These are phyloP conservation scores for Rhodotorula sp. DNA, from an alignment of 1,284 basidiomycete species.

Conservation along the genomic window DNA sequence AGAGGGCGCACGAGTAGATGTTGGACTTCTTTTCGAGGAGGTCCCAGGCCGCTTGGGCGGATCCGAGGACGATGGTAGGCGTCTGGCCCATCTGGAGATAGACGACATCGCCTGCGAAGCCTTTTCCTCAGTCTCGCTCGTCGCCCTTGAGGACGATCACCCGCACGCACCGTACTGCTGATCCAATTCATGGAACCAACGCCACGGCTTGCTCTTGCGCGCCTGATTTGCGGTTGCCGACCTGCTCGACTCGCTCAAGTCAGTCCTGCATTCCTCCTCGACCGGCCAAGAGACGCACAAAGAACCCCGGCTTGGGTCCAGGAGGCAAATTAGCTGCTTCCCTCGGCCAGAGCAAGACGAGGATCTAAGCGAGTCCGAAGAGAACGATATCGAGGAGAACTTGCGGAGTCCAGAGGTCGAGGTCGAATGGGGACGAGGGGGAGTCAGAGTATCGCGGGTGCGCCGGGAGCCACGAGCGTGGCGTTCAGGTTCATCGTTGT, in stretches of 20 bases:
- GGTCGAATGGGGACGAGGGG: not conserved
- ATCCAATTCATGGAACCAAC: constrained; percentile 57
- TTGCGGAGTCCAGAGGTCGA: not conserved
- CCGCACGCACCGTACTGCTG: constrained; percentile 49
- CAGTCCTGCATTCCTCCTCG: not conserved
- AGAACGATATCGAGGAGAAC: not conserved
- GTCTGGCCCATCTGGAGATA: constrained; percentile 58
- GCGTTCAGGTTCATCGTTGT: not conserved
- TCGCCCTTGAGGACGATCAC: too few species aligned
- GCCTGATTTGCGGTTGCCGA: constrained; percentile 56
- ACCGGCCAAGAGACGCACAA: constrained; percentile 40
- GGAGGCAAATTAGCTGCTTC: constrained; percentile 46
- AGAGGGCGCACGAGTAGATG: constrained; percentile 53
- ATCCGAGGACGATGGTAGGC: constrained; percentile 56
- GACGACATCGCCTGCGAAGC: constrained; percentile 50
- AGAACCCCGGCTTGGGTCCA: constrained; percentile 53
- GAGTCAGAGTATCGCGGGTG: not conserved
- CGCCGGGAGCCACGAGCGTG: too few species aligned
- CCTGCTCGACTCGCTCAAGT: not conserved
- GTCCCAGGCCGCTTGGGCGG: constrained; percentile 57
- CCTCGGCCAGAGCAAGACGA: constrained; percentile 1
- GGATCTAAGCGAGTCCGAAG: not conserved
- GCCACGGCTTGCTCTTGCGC: constrained; percentile 56
- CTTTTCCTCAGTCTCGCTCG: not conserved
- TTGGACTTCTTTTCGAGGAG: constrained; percentile 58